Evolutionary conservation across 1,139 yeast genomes (phyloP).

Genomic region (Suhomyces maxii): DNA sequence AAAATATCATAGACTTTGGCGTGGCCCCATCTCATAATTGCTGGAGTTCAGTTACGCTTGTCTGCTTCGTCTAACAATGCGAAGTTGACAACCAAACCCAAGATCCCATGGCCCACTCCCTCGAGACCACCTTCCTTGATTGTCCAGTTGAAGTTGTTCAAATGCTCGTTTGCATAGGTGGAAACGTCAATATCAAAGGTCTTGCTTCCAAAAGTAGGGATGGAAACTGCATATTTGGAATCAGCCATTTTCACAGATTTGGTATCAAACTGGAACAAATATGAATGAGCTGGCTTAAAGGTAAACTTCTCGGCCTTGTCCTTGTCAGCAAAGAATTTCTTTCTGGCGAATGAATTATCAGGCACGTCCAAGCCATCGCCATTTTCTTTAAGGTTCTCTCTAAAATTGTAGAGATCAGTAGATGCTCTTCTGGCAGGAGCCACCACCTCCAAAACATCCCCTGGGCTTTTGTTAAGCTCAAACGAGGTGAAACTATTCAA

Average conservation of each 20-base stretch:
- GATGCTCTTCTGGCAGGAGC: slow-evolving; percentile 1
- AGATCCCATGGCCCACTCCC: slow-evolving; percentile 36
- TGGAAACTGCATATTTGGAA: slow-evolving; percentile 41
- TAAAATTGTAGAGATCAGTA: slow-evolving; percentile 13
- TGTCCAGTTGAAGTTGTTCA: slow-evolving; percentile 48
- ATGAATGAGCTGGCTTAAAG: slow-evolving; percentile 27
- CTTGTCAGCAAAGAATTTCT: slow-evolving; percentile 32
- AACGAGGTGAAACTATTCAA: slow-evolving; percentile 55
- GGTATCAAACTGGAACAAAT: slow-evolving; percentile 41
- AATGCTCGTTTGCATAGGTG: slow-evolving; percentile 41
- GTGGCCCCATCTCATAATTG: neutral
- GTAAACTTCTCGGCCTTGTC: slow-evolving; percentile 33
- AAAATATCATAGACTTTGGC: neutral
- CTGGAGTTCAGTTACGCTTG: neutral
- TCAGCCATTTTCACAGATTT: slow-evolving; percentile 42
- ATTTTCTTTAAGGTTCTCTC: slow-evolving; percentile 27
- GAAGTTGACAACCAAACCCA: slow-evolving; percentile 44
- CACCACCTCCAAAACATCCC: slow-evolving; percentile 2
- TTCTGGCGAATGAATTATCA: slow-evolving; percentile 29
- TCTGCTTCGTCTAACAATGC: slow-evolving; percentile 34
- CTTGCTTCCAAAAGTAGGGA: slow-evolving; percentile 40
- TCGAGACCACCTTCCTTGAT: slow-evolving; percentile 41
- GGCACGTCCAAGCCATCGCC: slow-evolving; percentile 31
- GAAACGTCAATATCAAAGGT: slow-evolving; percentile 44
- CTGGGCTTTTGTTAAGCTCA: slow-evolving; percentile 14